phyloP scores from a whole-genome alignment of 495 filamentous ascomycete genomes.

The Penicillium tannophilum region DNA sequence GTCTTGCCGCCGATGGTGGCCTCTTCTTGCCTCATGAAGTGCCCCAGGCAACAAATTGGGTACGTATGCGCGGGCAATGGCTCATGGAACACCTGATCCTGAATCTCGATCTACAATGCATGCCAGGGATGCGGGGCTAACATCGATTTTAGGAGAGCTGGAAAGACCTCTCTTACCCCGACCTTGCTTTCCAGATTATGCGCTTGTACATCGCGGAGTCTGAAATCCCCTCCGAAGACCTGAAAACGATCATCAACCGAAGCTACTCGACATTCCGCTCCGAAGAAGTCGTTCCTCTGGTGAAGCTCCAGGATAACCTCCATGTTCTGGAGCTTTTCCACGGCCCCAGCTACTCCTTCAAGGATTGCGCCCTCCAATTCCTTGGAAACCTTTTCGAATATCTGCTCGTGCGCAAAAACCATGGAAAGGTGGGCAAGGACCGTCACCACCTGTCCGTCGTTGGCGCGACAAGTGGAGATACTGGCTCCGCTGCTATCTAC shows the following conservation, averaged over 20 bases:
- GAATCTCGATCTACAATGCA: conserved; percentile 37
- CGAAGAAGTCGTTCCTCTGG: conserved; percentile 69
- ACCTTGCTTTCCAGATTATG: conserved; percentile 66
- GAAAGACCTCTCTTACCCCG: conserved; percentile 74
- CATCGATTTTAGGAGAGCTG: conserved; percentile 48
- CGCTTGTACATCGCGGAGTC: conserved; percentile 67
- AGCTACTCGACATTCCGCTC: conserved; percentile 88
- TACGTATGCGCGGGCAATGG: neutral
- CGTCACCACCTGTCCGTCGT: conserved; percentile 87
- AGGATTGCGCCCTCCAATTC: conserved; percentile 84
- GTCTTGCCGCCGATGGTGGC: conserved; percentile 84
- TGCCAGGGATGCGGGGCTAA: conserved; percentile 73
- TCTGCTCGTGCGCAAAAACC: conserved; percentile 83
- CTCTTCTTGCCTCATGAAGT: conserved; percentile 24
- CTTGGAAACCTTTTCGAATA: conserved; percentile 97
- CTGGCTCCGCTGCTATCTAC: conserved; percentile 93
- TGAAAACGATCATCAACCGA: conserved; percentile 75
- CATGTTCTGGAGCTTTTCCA: conserved; percentile 95
- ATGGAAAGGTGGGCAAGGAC: conserved; percentile 49
- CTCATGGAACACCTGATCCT: neutral
- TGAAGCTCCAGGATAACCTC: conserved; percentile 69
- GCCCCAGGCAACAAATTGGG: conserved; percentile 28
- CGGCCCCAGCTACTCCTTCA: conserved; percentile 95
- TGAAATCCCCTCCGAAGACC: conserved; percentile 79
- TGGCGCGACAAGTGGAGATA: conserved; percentile 92